Evolutionary conservation across 2,329 filamentous ascomycete genomes (phyloP).

Genomic region (Blumeriella jaapii): DNA sequence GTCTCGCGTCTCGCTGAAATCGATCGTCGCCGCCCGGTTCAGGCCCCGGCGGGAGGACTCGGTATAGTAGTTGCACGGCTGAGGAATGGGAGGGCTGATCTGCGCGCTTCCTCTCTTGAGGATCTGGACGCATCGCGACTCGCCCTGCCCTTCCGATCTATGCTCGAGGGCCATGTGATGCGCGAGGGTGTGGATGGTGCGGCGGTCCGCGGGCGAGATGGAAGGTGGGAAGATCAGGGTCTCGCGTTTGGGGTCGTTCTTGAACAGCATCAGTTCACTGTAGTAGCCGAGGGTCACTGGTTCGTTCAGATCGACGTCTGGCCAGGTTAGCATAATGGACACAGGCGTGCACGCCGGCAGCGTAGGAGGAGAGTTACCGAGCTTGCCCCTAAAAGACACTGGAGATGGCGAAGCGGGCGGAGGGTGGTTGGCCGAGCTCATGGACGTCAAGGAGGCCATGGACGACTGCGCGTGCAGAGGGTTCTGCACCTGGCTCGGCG

Average conservation of each 20-base stretch:
- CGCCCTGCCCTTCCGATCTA: slow-evolving; percentile 76
- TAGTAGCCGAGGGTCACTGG: slow-evolving; percentile 79
- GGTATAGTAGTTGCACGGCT: slow-evolving; percentile 41
- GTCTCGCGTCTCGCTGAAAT: slow-evolving; percentile 78
- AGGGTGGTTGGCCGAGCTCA: slow-evolving; percentile 36
- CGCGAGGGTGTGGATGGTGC: slow-evolving; percentile 85
- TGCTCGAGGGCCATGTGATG: slow-evolving; percentile 93
- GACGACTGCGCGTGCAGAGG: slow-evolving; percentile 78
- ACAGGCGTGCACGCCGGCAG: neutral
- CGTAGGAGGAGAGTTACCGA: slow-evolving; percentile 11
- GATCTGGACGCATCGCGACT: slow-evolving; percentile 83
- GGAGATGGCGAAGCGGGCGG: slow-evolving; percentile 31
- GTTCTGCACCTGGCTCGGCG: slow-evolving; percentile 24
- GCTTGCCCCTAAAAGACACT: slow-evolving; percentile 22
- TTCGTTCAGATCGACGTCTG: slow-evolving; percentile 78
- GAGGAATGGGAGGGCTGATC: slow-evolving; percentile 28
- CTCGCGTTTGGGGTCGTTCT: slow-evolving; percentile 65
- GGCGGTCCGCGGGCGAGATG: slow-evolving; percentile 71
- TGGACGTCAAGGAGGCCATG: slow-evolving; percentile 56
- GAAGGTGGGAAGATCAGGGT: slow-evolving; percentile 74
- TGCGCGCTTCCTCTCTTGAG: slow-evolving; percentile 51
- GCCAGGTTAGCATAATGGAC: slow-evolving; percentile 9
- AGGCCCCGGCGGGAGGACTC: slow-evolving; percentile 75
- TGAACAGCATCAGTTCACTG: slow-evolving; percentile 81
- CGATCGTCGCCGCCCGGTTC: slow-evolving; percentile 91